Percentiles rank a stretch among this genome's conserved stretches.
Evolutionary conservation across 1,284 basidiomycete genomes (phyloP).

Genomic region (Ustilago shanxiensis): DNA sequence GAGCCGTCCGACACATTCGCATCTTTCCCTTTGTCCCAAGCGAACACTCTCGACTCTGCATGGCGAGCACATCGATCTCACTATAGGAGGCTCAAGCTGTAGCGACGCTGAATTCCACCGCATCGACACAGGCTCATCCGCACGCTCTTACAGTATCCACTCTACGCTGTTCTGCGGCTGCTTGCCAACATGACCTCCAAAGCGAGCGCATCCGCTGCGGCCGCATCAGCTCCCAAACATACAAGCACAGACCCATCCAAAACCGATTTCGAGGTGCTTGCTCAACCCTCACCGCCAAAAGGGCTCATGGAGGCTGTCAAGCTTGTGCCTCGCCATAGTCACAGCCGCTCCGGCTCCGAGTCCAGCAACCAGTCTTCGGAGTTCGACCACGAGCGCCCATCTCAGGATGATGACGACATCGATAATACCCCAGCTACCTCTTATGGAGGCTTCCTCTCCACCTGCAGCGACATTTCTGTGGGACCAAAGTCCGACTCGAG

Average conservation of each 20-base stretch:
- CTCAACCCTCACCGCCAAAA: not conserved
- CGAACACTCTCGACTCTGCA: slow-evolving; percentile 12
- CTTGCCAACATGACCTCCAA: slow-evolving; percentile 14
- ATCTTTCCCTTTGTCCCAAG: slow-evolving; percentile 15
- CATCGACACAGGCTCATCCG: slow-evolving; percentile 3
- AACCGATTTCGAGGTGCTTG: not conserved
- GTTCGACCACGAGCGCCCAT: slow-evolving; percentile 40
- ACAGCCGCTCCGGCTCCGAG: slow-evolving; percentile 34
- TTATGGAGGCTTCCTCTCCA: slow-evolving; percentile 33
- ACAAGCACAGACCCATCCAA: not conserved
- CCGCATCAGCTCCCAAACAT: not conserved
- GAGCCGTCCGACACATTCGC: slow-evolving; percentile 6
- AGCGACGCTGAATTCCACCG: slow-evolving; percentile 25
- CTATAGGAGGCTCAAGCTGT: slow-evolving; percentile 21
- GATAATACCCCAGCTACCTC: slow-evolving; percentile 52
- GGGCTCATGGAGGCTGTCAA: slow-evolving; percentile 33
- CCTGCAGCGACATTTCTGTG: slow-evolving; percentile 26
- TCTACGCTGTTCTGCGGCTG: not conserved
- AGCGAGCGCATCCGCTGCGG: not conserved
- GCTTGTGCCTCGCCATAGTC: slow-evolving; percentile 25
- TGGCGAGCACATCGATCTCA: slow-evolving; percentile 4
- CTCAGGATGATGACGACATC: slow-evolving; percentile 46
- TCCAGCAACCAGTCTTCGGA: slow-evolving; percentile 35
- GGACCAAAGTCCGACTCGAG: slow-evolving; percentile 31
- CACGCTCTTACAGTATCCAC: not conserved